phyloP scores from a whole-genome alignment of 139 green algal genomes.

The Spirogloea muscicola region DNA sequence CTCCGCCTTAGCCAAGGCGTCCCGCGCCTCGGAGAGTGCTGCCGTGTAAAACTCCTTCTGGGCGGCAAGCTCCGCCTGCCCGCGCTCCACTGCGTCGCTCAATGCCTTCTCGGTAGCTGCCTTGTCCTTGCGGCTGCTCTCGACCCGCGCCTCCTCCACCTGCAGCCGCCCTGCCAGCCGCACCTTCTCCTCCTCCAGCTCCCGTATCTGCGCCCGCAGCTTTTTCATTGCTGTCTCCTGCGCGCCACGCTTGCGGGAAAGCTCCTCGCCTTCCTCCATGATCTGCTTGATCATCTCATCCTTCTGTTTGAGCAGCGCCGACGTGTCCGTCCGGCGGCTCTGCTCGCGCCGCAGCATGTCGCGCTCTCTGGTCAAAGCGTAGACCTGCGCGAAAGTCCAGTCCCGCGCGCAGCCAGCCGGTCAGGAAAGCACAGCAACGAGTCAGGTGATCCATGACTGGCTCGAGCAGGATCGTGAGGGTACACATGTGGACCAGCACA shows the following conservation, averaged over 20 bases:
- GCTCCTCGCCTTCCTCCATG: slow-evolving; percentile 55
- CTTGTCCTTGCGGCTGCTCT: slow-evolving; percentile 46
- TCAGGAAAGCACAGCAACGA: too few relatives aligned
- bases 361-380: slow-evolving; percentile 87
- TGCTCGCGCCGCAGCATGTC: slow-evolving; percentile 74
- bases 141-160: slow-evolving; percentile 22
- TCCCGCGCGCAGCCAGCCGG: too few relatives aligned
- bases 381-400: slow-evolving; percentile 66
- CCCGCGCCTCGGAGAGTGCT: slow-evolving; percentile 20
- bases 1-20: slow-evolving; percentile 29
- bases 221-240: slow-evolving; percentile 63
- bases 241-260: slow-evolving; percentile 49
- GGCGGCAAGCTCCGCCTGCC: slow-evolving; percentile 57
- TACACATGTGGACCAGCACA: too few relatives aligned
- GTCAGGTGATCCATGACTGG: too few relatives aligned
- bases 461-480: too few relatives aligned
- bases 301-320: slow-evolving; percentile 78
- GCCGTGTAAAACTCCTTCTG: slow-evolving; percentile 49
- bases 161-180: slow-evolving; percentile 42
- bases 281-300: slow-evolving; percentile 85
- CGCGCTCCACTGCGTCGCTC: slow-evolving; percentile 61
- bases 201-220: slow-evolving; percentile 55
- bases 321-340: slow-evolving; percentile 63
- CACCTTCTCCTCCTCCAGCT: slow-evolving; percentile 49
- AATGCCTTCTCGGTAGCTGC: slow-evolving; percentile 61